phyloP scores from a whole-genome alignment of 164 flowering plant species.

The Malania oleifera region DNA sequence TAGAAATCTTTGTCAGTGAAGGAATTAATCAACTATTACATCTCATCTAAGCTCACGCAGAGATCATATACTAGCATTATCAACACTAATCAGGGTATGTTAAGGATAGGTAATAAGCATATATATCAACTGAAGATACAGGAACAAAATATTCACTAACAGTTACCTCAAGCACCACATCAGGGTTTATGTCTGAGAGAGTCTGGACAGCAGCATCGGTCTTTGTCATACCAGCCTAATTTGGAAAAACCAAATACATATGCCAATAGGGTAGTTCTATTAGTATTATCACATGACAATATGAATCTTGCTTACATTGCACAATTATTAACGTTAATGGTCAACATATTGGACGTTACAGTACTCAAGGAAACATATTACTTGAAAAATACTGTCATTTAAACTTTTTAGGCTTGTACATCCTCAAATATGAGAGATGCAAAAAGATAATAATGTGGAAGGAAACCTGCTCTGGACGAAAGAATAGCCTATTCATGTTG shows the following conservation, averaged over 20 bases:
- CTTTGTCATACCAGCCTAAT: slow-evolving; percentile 91
- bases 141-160: not conserved
- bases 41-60: too few relatives aligned
- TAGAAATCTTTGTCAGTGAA: too few relatives aligned
- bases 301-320: too few relatives aligned
- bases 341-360: not conserved
- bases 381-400: not conserved
- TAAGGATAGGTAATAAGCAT: not conserved
- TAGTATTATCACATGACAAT: too few relatives aligned
- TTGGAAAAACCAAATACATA: slow-evolving; percentile 3
- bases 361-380: not conserved
- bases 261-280: not conserved
- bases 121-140: not conserved
- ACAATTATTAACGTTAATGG: not conserved
- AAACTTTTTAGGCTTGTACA: slow-evolving; percentile 1
- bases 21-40: too few relatives aligned
- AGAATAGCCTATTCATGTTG: slow-evolving; percentile 97
- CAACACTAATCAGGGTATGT: too few relatives aligned
- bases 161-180: slow-evolving; percentile 90
- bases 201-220: slow-evolving; percentile 99
- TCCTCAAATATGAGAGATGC: not conserved
- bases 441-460: slow-evolving; percentile 3
- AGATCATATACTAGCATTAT: too few relatives aligned
- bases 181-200: slow-evolving; percentile 90
- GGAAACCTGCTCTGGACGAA: slow-evolving; percentile 95